Percentiles rank a stretch among this genome's conserved stretches.
Conservation (phyloP, 139 green algal species). For the Closterium sp. region DNA sequence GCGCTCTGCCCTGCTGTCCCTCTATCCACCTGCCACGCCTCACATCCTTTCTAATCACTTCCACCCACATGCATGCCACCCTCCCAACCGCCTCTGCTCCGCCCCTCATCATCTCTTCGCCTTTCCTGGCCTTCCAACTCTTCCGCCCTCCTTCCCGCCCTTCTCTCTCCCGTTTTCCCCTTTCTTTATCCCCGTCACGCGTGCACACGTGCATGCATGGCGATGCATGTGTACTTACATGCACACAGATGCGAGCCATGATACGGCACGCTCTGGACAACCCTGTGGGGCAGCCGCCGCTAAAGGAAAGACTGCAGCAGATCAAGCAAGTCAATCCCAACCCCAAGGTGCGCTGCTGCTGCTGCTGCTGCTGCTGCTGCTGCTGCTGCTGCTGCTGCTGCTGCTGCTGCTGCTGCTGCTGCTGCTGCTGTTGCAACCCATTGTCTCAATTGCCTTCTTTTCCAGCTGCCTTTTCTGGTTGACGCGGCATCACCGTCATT, state of each 20-base stretch:
- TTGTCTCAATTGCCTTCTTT: too few species aligned
- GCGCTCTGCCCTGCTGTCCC: neutral
- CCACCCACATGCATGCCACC: neutral
- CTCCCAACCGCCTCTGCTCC: neutral
- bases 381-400: neutral
- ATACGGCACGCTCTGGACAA: slow-evolving; percentile 41
- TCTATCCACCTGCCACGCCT: neutral
- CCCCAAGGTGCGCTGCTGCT: slow-evolving; percentile 35
- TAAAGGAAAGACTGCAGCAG: slow-evolving; percentile 10
- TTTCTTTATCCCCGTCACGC: neutral
- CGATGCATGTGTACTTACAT: neutral
- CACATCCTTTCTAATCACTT: neutral
- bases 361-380: neutral
- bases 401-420: neutral
- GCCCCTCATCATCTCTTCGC: neutral
- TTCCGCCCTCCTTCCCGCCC: too few species aligned
- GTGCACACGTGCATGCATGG: neutral
- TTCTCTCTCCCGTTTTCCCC: neutral
- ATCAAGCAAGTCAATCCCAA: slow-evolving; percentile 25
- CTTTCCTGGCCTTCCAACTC: neutral
- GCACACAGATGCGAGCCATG: slow-evolving; percentile 42
- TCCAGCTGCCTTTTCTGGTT: too few species aligned
- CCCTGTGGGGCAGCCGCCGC: slow-evolving; percentile 29
- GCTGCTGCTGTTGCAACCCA: neutral
- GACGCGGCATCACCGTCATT: too few species aligned